These are phyloP conservation scores for Microbotryum lychnidis-dioicae DNA, from an alignment of 1,284 basidiomycete genomes.

Conservation along the genomic window DNA sequence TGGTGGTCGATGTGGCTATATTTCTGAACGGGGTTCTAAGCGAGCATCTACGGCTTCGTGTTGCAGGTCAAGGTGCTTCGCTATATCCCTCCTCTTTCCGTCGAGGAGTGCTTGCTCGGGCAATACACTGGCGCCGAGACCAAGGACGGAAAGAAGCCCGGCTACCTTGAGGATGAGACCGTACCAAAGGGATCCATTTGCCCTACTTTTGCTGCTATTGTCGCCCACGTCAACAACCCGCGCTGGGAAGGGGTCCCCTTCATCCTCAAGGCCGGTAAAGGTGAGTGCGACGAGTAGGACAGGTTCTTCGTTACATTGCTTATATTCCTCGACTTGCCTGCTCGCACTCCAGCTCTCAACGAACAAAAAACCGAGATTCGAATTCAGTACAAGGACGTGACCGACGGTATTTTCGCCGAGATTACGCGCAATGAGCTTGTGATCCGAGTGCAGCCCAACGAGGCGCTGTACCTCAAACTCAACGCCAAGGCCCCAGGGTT, in stretches of 20 bases:
- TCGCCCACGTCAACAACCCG: slow-evolving; percentile 83
- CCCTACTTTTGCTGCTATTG: slow-evolving; percentile 83
- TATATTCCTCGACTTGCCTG: too few relatives aligned
- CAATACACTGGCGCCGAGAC: slow-evolving; percentile 61
- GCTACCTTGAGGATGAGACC: slow-evolving; percentile 91
- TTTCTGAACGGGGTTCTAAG: slow-evolving; percentile 11
- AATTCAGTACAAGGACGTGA: slow-evolving; percentile 93
- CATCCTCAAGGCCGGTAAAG: slow-evolving; percentile 93
- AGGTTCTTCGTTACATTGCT: too few relatives aligned
- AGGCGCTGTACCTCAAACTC: slow-evolving; percentile 89
- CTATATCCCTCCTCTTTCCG: slow-evolving; percentile 70
- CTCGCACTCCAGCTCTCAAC: slow-evolving; percentile 56
- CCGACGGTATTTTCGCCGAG: slow-evolving; percentile 88
- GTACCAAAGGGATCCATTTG: slow-evolving; percentile 84
- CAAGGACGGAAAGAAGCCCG: slow-evolving; percentile 73
- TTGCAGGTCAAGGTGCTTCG: slow-evolving; percentile 84
- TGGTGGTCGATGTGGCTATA: slow-evolving; percentile 1
- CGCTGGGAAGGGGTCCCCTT: slow-evolving; percentile 97
- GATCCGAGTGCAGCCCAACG: slow-evolving; percentile 85
- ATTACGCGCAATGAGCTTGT: slow-evolving; percentile 92
- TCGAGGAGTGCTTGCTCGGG: slow-evolving; percentile 72
- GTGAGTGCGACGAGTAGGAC: slow-evolving; percentile 44
- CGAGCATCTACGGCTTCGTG: slow-evolving; percentile 17
- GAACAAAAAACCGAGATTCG: slow-evolving; percentile 95
- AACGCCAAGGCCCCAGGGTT: slow-evolving; percentile 89